Percentiles rank a stretch among this genome's conserved stretches.
phyloP scores from a whole-genome alignment of 2,329 filamentous ascomycete genomes.

The Ambrosiella xylebori region DNA sequence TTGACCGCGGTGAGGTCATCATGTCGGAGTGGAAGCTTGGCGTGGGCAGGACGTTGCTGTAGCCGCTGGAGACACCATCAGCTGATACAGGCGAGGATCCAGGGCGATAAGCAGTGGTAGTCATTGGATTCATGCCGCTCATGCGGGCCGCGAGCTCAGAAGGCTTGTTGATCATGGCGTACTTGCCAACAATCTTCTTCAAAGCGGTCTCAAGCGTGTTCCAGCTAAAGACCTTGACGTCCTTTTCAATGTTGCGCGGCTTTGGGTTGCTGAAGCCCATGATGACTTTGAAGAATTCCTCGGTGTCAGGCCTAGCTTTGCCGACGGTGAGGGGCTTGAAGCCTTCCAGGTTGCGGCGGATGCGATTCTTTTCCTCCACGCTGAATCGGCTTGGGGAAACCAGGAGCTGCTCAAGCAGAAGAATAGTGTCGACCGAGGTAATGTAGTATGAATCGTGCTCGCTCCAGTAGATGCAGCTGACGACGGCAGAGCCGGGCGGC shows the following conservation, averaged over 20 bases:
- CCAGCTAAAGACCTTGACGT: slow-evolving; percentile 98
- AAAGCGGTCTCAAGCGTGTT: slow-evolving; percentile 71
- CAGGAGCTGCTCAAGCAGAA: slow-evolving; percentile 80
- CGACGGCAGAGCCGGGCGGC: slow-evolving; percentile 70
- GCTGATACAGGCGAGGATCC: neutral
- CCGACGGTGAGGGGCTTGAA: slow-evolving; percentile 87
- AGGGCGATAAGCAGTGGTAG: neutral
- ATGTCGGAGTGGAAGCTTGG: neutral
- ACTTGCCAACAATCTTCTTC: slow-evolving; percentile 98
- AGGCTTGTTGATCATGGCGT: slow-evolving; percentile 22
- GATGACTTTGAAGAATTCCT: slow-evolving; percentile 97
- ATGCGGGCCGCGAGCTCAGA: neutral
- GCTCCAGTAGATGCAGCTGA: slow-evolving; percentile 95
- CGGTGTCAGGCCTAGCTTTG: slow-evolving; percentile 79
- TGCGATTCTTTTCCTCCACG: slow-evolving; percentile 96
- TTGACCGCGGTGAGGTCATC: neutral
- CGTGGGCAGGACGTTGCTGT: neutral
- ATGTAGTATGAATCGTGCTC: slow-evolving; percentile 84
- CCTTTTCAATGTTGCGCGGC: slow-evolving; percentile 95
- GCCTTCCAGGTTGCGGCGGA: slow-evolving; percentile 84
- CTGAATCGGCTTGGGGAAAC: slow-evolving; percentile 61
- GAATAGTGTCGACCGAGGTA: slow-evolving; percentile 93
- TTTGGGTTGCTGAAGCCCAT: slow-evolving; percentile 95
- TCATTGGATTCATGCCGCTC: neutral
- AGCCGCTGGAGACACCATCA: neutral